phyloP scores from a whole-genome alignment of 768 basidiomycete species.

The Chalciporus chontae region DNA sequence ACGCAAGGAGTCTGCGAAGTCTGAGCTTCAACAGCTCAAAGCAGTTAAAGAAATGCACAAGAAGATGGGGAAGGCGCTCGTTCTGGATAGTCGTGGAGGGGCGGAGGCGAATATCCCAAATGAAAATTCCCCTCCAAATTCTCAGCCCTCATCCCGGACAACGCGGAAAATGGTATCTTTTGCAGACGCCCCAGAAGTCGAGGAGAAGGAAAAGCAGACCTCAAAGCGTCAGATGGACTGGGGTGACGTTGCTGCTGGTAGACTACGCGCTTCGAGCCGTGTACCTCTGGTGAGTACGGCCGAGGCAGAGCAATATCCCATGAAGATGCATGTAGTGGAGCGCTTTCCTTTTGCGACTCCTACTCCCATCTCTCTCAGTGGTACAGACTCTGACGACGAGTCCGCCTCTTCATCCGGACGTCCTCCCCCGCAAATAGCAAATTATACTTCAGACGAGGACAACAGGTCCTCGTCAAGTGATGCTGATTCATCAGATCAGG shows the following conservation, averaged over 20 bases:
- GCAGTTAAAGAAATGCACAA: slow-evolving; percentile 55
- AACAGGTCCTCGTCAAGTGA: slow-evolving; percentile 20
- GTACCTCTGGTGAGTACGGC: slow-evolving; percentile 31
- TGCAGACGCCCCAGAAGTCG: slow-evolving; percentile 37
- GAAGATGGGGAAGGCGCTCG: slow-evolving; percentile 72
- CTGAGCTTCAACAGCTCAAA: slow-evolving; percentile 39
- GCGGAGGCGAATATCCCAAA: slow-evolving; percentile 32
- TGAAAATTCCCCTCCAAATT: slow-evolving; percentile 24
- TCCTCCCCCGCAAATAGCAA: slow-evolving; percentile 33
- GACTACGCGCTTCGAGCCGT: slow-evolving; percentile 40
- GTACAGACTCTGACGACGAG: slow-evolving; percentile 69
- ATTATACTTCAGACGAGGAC: slow-evolving; percentile 21
- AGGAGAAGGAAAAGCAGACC: slow-evolving; percentile 12
- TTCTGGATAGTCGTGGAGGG: slow-evolving; percentile 40
- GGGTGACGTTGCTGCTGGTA: slow-evolving; percentile 55
- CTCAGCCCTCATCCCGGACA: slow-evolving; percentile 29
- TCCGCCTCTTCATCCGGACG: slow-evolving; percentile 38
- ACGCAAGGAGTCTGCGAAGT: slow-evolving; percentile 45
- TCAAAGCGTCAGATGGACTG: slow-evolving; percentile 32
- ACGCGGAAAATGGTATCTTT: slow-evolving; percentile 67
- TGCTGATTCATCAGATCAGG: slow-evolving; percentile 34
- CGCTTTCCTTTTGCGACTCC: slow-evolving; percentile 40
- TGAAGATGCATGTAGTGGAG: slow-evolving; percentile 72
- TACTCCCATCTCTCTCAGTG: slow-evolving; percentile 2
- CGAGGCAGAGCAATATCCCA: slow-evolving; percentile 40